Conservation (phyloP, 306 rosid genomes). For the Prinsepia uniflora region DNA sequence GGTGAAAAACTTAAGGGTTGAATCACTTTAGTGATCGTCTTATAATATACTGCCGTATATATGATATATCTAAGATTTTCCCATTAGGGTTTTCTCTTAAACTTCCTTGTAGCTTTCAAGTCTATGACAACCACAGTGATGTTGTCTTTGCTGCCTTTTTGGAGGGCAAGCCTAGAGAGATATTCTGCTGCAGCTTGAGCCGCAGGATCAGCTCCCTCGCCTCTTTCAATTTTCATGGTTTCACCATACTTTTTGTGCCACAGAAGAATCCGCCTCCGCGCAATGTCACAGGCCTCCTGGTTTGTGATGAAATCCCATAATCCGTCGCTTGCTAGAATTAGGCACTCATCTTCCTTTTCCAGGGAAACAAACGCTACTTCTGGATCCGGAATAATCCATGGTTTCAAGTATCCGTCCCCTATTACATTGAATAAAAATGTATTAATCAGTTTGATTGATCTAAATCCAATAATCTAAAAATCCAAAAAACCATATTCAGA, state of each 20-base stretch:
- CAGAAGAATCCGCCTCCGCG: conserved; percentile 63
- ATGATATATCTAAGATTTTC: conserved; percentile 3
- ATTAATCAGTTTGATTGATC: not conserved
- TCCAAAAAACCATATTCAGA: not conserved
- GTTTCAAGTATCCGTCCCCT: conserved; percentile 80
- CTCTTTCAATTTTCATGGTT: conserved; percentile 17
- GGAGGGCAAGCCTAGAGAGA: conserved; percentile 64
- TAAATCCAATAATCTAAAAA: not conserved
- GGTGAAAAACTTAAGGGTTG: conserved; percentile 39
- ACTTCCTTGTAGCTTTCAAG: conserved; percentile 69
- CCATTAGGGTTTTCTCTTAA: conserved; percentile 43
- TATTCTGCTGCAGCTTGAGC: conserved; percentile 76
- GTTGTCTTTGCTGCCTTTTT: conserved; percentile 79
- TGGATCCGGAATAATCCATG: conserved; percentile 78
- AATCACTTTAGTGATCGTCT: conserved; percentile 22
- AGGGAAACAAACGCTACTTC: conserved; percentile 49
- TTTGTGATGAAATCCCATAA: conserved; percentile 82
- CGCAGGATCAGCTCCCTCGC: conserved; percentile 57
- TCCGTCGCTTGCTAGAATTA: conserved; percentile 74
- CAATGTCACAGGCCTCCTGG: conserved; percentile 77
- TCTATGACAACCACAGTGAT: conserved; percentile 71
- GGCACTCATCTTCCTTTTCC: conserved; percentile 68
- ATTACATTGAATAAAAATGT: conserved; percentile 1
- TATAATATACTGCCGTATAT: conserved; percentile 14
- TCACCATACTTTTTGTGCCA: conserved; percentile 70